These are phyloP conservation scores for Silene vulgaris DNA, from an alignment of 179 eudicot species.

Conservation along the genomic window DNA sequence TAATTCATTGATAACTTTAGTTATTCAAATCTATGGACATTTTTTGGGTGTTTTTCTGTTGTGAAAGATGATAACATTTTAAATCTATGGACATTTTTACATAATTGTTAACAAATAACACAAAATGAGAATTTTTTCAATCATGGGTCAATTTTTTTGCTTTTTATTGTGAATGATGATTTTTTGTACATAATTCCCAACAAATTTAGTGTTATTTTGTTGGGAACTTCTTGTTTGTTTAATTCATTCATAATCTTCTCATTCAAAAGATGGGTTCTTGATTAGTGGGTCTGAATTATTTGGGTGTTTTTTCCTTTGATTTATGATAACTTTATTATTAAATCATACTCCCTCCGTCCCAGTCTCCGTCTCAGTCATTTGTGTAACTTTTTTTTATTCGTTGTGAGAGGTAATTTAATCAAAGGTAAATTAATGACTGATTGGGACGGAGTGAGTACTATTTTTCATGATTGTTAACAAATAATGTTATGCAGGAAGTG, in stretches of 20 bases:
- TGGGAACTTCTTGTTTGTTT: background rate
- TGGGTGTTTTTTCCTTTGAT: background rate
- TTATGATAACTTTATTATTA: background rate
- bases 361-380: no score
- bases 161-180: background rate
- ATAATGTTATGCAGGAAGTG: conserved; percentile 47
- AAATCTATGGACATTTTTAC: background rate
- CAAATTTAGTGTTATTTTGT: background rate
- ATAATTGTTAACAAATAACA: background rate
- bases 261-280: background rate
- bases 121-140: no score
- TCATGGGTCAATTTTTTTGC: background rate
- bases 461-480: no score
- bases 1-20: background rate
- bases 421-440: no score
- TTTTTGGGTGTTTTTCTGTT: background rate
- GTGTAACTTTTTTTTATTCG: no score
- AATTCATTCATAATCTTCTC: background rate
- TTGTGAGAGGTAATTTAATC: no score
- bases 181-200: background rate
- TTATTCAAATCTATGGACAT: background rate
- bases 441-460: no score
- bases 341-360: background rate
- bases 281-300: background rate
- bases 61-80: background rate